Evolutionary conservation across 495 filamentous ascomycete genomes (phyloP), one percentile per base, ranked within the genome.

Genomic region (Bombardia bombarda): DNA sequence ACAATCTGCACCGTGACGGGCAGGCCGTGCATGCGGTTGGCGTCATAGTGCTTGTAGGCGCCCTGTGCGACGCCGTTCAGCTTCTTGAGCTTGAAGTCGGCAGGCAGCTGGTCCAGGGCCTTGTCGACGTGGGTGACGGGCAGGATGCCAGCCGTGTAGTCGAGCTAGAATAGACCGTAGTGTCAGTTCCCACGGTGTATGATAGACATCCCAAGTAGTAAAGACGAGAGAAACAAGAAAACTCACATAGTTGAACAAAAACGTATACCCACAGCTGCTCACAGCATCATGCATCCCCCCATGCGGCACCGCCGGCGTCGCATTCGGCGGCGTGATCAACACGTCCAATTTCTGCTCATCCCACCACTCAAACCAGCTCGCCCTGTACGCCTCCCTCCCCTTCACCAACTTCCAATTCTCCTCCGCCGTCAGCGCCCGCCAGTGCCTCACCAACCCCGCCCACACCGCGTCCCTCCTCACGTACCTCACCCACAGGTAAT

Each of bases 261-360:
- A 95, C 0, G 90, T 96, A 60, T 98, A 97, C 3, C 89, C 90
- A 53, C 92, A 98, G 31, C 80, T 86, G 42, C 81, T 83, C 31
- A 95, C 86, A 0, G 86, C 87, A 45, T 87, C 77, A 48, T 78
- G 78, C 87, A 95, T 95, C 4, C 80, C 90, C 32, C 82, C 77
- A 58, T 90, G 87, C 1, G 88, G 90, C 13, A 95, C 77, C 9
- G 90, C 92, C 0, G 92, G 90, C 13, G 87, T 89, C 0, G 90
- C 87, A 61, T 96, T 94, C 3, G 80, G 85, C n/a, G 85, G 84
- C 23, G 84, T 82, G 13, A 96, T 57, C 24, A 97, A 73, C 42
- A 90, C 82, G 54, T 96, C 92, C 46, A 86, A 69, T 40, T 78
- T 68, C 30, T 70, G 68, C 39, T 76, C 70, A 25, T 80, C 72